Base-by-base conservation (phyloP, 345 rosid species). In the Rhizophora mangle region DNA sequence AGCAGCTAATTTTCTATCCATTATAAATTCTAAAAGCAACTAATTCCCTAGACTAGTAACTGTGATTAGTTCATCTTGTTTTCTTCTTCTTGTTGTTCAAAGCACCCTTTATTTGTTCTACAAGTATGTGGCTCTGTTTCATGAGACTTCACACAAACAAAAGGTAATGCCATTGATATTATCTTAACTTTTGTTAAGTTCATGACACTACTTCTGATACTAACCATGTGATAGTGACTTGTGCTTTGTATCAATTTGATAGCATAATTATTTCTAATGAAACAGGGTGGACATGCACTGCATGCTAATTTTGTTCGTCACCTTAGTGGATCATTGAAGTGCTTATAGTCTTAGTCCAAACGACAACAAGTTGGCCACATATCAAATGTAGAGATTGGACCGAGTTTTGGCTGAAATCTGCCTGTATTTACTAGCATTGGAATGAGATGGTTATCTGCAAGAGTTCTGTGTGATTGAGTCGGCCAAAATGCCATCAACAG, bases 261-360 rank as follows among this genome's bases (percentile, higher is more conserved):
- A 18, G 72, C 31, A 15, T 49, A 26, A 60, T 21, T 62, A 7
- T 72, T 72, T 71, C 66, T 32, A 62, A 6, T 65, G 68, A 20
- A 63, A 64, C 87, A 89, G 89, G 90, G 86, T 3, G 86, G 88
- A 21, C 95, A 87, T 64, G 70, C 88, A 6, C 79, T 82, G 43
- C 87, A 89, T 74, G 67, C 82, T 56, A 84, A 82, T 70, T 87
- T 87, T 68, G 72, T 74, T 1, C 84, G 85, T 62, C 62, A 53
- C 62, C 62, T 87, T 19, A 67, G 31, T 66, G 74, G 73, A 31
- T 43, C 36, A n/a, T 57, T 62, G 32, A 54, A 66, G 52, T 22
- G 26, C 56, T 60, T 13, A 3, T 3, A 43, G 16, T 43, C 18
- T 19, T 11, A 3, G 49, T 43, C 49, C 49, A 43, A 43, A 43